Evolutionary conservation across 106 monocot genomes (phyloP), one percentile per base, ranked within the genome.

Genomic region (Gastrodia elata): DNA sequence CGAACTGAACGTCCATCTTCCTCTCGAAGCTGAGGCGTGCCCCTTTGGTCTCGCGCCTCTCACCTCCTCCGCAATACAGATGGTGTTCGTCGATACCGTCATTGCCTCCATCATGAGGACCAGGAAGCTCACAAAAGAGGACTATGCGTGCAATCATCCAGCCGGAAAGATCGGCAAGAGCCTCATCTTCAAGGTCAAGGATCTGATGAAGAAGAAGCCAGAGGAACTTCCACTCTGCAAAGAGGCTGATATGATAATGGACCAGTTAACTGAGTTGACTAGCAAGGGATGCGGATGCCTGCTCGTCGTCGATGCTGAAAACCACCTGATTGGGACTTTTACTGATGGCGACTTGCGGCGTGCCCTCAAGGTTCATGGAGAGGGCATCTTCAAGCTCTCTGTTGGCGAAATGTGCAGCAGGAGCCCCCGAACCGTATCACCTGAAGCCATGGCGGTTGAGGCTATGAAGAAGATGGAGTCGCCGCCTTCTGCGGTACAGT

Each of bases 351-450:
- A 95, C 71, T 81, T 95, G 6, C 77, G 95, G 28, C 83, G 95
- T 18, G 90, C 95, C 6, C 85, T 95, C 27, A 89, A 92, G 55
- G 76, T 83, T 20, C 84, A 73, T 39, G 89, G 89, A 3, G 85
- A 83, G 69, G 82, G 84, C n/a, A 89, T 95, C 13, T 92, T 92
- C 85, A 89, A 86, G 61, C 85, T 95, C 39, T 83, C 92, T 18
- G 92, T 95, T 25, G 95, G 95, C 38, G 85, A 87, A 56, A 92
- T 89, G 95, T 95, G 95, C 82, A 92, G 92, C 80, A 92, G 94
- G 94, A 83, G 68, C 36, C 89, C 89, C 33, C 81, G 86, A 57
- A 77, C 86, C 8, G 84, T 89, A 5, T 35, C 75, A 26, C 68
- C 83, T 11, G 79, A 86, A 64, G 83, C 83, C 33, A 89, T 86